These are phyloP conservation scores for Trypanosoma avium DNA, from an alignment of 208 protist species.

Conservation along the genomic window DNA sequence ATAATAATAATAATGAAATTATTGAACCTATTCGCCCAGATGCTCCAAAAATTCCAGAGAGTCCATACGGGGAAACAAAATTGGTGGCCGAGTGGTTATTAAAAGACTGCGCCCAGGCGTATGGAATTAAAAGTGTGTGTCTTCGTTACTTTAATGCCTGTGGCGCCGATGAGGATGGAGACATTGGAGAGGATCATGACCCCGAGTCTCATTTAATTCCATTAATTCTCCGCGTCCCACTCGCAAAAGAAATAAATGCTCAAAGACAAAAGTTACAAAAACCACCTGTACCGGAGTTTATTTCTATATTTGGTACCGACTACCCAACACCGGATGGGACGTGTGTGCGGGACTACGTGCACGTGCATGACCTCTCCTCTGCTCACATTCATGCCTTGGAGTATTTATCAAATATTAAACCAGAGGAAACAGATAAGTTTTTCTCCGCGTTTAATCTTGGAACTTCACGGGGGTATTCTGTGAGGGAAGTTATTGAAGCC, in stretches of 20 bases:
- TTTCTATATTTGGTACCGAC: slow-evolving; percentile 93
- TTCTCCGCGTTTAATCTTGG: slow-evolving; percentile 96
- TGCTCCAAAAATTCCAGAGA: slow-evolving; percentile 60
- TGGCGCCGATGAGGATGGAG: slow-evolving; percentile 93
- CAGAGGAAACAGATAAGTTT: slow-evolving; percentile 44
- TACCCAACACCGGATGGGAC: slow-evolving; percentile 96
- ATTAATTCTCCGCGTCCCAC: slow-evolving; percentile 92
- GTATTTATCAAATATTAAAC: slow-evolving; percentile 50
- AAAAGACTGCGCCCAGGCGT: slow-evolving; percentile 72
- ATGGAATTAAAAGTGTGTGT: slow-evolving; percentile 83
- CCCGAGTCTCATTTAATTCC: slow-evolving; percentile 98
- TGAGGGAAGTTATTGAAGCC: slow-evolving; percentile 95
- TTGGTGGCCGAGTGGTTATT: slow-evolving; percentile 93
- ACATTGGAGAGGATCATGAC: slow-evolving; percentile 96
- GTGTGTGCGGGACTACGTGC: slow-evolving; percentile 98
- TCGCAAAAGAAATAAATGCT: slow-evolving; percentile 81
- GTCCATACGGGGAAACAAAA: slow-evolving; percentile 95
- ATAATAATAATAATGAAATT: background rate
- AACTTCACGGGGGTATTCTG: slow-evolving; percentile 93
- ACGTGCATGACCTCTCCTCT: slow-evolving; percentile 96
- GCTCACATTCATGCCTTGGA: slow-evolving; percentile 94
- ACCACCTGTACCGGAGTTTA: slow-evolving; percentile 32
- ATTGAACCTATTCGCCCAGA: slow-evolving; percentile 68
- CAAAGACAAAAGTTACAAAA: slow-evolving; percentile 37
- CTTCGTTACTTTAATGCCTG: slow-evolving; percentile 99